These are phyloP conservation scores for Lignosus rhinocerotis DNA, from an alignment of 1,284 basidiomycete genomes.

Conservation along the genomic window DNA sequence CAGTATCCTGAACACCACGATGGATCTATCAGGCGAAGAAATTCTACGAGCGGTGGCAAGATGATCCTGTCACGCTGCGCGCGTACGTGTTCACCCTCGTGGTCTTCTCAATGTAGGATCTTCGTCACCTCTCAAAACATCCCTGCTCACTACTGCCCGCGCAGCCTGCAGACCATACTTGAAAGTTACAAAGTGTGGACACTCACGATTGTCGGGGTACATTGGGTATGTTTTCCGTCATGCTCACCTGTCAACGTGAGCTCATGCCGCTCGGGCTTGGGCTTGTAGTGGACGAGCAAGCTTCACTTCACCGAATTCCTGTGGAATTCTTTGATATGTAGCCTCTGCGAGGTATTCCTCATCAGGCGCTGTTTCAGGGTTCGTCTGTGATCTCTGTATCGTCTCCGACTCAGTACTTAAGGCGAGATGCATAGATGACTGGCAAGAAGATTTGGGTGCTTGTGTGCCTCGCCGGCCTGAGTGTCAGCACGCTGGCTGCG, in stretches of 20 bases:
- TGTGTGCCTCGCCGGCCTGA: constrained; percentile 31
- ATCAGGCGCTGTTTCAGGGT: constrained; percentile 54
- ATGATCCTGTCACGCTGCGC: constrained; percentile 44
- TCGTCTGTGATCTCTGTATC: constrained; percentile 6
- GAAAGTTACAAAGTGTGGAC: constrained; percentile 51
- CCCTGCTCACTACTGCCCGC: background rate
- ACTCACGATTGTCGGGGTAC: constrained; percentile 36
- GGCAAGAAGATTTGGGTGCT: constrained; percentile 40
- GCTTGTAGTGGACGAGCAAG: constrained; percentile 37
- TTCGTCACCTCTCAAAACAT: background rate
- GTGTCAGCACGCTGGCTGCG: constrained; percentile 29
- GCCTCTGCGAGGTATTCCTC: constrained; percentile 47
- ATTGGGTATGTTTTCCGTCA: constrained; percentile 39
- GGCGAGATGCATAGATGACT: constrained; percentile 38
- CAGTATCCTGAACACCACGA: background rate
- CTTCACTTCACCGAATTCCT: constrained; percentile 47
- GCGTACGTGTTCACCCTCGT: constrained; percentile 42
- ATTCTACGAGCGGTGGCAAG: constrained; percentile 44
- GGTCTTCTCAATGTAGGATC: constrained; percentile 44
- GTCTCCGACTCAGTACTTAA: background rate
- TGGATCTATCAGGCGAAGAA: constrained; percentile 36
- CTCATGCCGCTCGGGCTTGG: background rate
- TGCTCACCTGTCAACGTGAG: background rate
- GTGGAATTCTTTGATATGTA: constrained; percentile 47
- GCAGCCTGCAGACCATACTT: constrained; percentile 47